Evolutionary conservation across 495 filamentous ascomycete species (phyloP).

Genomic region (Astrothelium macrocarpum): DNA sequence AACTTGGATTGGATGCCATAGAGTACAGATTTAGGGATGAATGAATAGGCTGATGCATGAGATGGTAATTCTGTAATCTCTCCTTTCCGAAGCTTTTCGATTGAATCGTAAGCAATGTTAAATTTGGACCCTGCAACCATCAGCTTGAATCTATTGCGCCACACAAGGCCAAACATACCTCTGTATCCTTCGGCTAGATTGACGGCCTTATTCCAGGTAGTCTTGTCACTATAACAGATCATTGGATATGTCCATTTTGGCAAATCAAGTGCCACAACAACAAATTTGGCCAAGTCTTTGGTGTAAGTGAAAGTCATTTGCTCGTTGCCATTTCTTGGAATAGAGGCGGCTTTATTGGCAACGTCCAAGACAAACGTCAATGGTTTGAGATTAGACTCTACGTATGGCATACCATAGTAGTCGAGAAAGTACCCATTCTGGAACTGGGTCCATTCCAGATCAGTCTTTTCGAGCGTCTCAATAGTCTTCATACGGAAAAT

Average conservation of each 20-base stretch:
- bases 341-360: constrained; percentile 36
- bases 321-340: constrained; percentile 44
- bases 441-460: constrained; percentile 42
- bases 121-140: constrained; percentile 38
- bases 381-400: constrained; percentile 35
- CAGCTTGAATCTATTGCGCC: neutral
- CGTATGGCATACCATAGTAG: constrained; percentile 42
- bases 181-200: constrained; percentile 12
- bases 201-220: constrained; percentile 27
- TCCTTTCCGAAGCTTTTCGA: constrained; percentile 38
- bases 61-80: constrained; percentile 39
- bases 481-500: neutral
- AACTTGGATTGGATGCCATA: constrained; percentile 29
- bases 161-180: neutral
- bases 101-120: constrained; percentile 39
- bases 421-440: constrained; percentile 47
- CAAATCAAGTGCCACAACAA: constrained; percentile 38
- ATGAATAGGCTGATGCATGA: constrained; percentile 21
- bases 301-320: constrained; percentile 44
- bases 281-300: constrained; percentile 42
- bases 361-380: constrained; percentile 41
- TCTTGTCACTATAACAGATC: constrained; percentile 2
- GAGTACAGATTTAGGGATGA: constrained; percentile 30
- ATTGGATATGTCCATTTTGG: constrained; percentile 19
- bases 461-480: constrained; percentile 7